Percentiles rank a stretch among this genome's conserved stretches.
phyloP scores from a whole-genome alignment of 192 early-diverging fungal genomes.

The Coemansia sp. region DNA sequence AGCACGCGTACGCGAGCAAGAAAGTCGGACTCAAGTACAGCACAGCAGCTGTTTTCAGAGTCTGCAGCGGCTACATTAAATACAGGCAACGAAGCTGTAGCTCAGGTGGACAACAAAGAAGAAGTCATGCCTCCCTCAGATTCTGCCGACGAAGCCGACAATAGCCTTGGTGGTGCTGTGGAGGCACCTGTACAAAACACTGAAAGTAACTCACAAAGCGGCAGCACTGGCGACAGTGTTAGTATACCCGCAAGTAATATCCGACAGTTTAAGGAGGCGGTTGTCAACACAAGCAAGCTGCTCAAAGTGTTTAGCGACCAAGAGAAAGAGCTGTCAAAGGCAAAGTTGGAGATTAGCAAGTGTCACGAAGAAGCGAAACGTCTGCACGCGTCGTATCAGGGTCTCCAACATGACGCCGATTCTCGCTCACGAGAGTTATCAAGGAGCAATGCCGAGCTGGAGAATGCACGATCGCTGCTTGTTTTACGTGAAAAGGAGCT shows the following conservation, averaged over 20 bases:
- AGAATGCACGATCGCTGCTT: constrained; percentile 36
- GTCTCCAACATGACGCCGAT: constrained; percentile 42
- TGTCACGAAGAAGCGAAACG: constrained; percentile 32
- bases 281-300: constrained; percentile 53
- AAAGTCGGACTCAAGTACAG: constrained; percentile 20
- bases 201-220: constrained; percentile 1
- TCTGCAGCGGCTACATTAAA: neutral
- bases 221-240: constrained; percentile 10
- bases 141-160: constrained; percentile 2
- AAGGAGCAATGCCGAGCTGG: constrained; percentile 44
- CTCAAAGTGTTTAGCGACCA: constrained; percentile 51
- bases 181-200: neutral
- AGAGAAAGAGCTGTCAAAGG: constrained; percentile 48
- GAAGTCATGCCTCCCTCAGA: neutral
- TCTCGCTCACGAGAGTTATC: constrained; percentile 31
- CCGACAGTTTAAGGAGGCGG: constrained; percentile 49
- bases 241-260: constrained; percentile 47
- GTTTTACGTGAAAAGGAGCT: constrained; percentile 45
- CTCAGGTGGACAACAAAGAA: neutral
- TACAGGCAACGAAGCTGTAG: neutral
- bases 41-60: neutral
- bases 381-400: constrained; percentile 22
- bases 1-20: constrained; percentile 38
- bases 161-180: neutral
- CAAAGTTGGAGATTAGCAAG: constrained; percentile 43